Conservation (phyloP, 106 monocot genomes). For the Allium cepa region DNA sequence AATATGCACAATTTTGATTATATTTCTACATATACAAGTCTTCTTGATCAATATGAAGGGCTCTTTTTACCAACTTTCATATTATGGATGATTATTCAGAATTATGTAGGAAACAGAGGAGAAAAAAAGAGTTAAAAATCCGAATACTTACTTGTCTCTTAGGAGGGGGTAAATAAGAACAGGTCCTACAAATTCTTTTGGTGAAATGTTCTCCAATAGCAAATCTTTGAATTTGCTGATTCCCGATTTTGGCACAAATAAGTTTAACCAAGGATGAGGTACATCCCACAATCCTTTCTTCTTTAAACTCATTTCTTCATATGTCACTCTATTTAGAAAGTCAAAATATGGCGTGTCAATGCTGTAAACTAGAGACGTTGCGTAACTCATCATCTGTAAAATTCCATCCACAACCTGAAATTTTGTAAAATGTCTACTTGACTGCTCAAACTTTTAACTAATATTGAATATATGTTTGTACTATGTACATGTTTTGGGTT, state of each 20-base stretch:
- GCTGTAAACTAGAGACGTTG: slow-evolving; percentile 19
- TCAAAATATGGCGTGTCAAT: slow-evolving; percentile 68
- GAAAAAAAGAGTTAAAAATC: too few species aligned
- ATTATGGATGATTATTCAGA: too few species aligned
- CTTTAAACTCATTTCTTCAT: slow-evolving; percentile 54
- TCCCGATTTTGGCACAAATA: slow-evolving; percentile 62
- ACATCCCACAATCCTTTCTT: slow-evolving; percentile 65
- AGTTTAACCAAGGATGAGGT: slow-evolving; percentile 83
- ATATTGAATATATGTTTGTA: too few species aligned
- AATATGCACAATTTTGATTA: too few species aligned
- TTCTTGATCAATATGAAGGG: too few species aligned
- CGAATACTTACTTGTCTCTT: slow-evolving; percentile 55
- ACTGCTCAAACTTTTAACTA: too few species aligned
- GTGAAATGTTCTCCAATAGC: slow-evolving; percentile 50
- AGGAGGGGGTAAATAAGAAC: slow-evolving; percentile 75
- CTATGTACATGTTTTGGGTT: neutral
- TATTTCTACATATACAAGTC: too few species aligned
- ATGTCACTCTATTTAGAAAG: slow-evolving; percentile 68
- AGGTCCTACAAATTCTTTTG: slow-evolving; percentile 40
- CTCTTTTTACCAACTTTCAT: too few species aligned
- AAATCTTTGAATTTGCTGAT: slow-evolving; percentile 51
- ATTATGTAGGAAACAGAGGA: too few species aligned
- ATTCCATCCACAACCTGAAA: slow-evolving; percentile 33
- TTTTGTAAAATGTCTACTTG: too few species aligned
- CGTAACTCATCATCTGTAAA: slow-evolving; percentile 19